Conservation (phyloP, 2,329 filamentous ascomycete species). For the Epichloe baconii region DNA sequence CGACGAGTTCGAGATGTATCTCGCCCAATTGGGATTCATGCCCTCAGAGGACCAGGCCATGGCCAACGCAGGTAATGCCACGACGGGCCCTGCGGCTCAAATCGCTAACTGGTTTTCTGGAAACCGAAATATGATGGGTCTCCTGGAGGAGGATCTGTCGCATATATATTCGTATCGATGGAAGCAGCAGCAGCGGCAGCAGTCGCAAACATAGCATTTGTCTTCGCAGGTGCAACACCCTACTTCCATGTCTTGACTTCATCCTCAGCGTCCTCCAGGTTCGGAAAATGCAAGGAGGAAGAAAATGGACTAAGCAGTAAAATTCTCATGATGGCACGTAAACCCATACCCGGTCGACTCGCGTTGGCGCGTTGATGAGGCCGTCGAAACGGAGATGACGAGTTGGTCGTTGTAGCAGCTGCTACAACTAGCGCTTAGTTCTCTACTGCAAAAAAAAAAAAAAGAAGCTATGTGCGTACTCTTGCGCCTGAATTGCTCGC, state of each 20-base stretch:
- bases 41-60: constrained; percentile 24
- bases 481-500: too few relatives aligned
- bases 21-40: constrained; percentile 50
- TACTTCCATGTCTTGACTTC: not conserved
- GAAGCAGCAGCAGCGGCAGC: constrained; percentile 13
- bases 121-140: constrained; percentile 49
- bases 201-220: constrained; percentile 1
- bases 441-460: not conserved
- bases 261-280: not conserved
- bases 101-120: constrained; percentile 55
- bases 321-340: not conserved
- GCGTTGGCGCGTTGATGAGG: not conserved
- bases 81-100: constrained; percentile 22
- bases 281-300: not conserved
- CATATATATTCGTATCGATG: constrained; percentile 27
- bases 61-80: constrained; percentile 10
- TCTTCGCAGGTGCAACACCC: not conserved
- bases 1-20: constrained; percentile 50
- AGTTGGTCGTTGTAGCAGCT: not conserved
- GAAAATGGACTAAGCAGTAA: not conserved
- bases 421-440: not conserved
- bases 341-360: not conserved
- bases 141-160: constrained; percentile 48
- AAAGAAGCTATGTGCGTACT: not conserved
- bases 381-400: not conserved